Conservation (phyloP, 148 eudicot species). For the Salicornia ramosissima region DNA sequence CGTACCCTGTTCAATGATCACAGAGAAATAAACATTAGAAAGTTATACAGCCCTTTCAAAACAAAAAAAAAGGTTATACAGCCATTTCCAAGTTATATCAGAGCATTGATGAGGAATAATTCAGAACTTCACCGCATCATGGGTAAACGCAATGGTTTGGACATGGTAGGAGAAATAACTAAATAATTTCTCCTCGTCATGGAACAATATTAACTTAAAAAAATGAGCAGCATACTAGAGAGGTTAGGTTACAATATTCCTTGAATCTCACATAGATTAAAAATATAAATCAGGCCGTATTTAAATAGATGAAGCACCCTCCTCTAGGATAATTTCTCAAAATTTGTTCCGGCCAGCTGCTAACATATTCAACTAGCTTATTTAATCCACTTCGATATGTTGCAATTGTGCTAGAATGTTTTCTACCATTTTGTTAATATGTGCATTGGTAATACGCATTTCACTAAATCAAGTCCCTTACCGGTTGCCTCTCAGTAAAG, state of each 20-base stretch:
- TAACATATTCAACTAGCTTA: not conserved
- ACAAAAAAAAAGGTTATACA: no score
- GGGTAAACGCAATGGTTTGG: not conserved
- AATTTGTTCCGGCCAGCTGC: not conserved
- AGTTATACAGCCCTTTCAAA: not conserved
- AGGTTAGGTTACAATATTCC: not conserved
- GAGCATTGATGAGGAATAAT: conserved; percentile 8
- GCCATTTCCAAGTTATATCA: no score
- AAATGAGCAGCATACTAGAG: not conserved
- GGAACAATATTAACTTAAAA: not conserved
- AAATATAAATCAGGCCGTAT: not conserved
- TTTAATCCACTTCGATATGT: not conserved
- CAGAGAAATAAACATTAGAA: conserved; percentile 7
- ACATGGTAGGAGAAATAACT: not conserved
- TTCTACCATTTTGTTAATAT: not conserved
- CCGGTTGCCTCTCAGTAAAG: not conserved
- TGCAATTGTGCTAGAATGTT: not conserved
- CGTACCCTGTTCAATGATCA: conserved; percentile 59
- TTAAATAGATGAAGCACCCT: not conserved
- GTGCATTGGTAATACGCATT: not conserved
- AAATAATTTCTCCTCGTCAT: not conserved
- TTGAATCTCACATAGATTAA: not conserved
- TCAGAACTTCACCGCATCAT: not conserved
- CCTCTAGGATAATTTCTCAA: not conserved
- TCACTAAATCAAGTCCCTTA: not conserved